Evolutionary conservation across 129 eudicot genomes (phyloP), one percentile per base, ranked within the genome.

Genomic region (Scalesia atractyloides): DNA sequence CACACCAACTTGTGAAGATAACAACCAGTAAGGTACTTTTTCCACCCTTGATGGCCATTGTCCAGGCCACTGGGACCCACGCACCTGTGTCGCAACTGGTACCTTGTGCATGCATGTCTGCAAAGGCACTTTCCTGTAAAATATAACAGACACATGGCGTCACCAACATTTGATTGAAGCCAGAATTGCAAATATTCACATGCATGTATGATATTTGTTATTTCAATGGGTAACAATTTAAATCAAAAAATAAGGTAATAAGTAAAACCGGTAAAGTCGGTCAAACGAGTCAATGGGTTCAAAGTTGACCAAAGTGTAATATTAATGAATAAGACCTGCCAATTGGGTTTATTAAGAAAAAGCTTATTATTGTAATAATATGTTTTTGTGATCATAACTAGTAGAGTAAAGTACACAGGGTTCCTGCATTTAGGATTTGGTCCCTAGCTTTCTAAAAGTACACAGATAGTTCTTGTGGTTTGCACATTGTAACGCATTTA

Each of bases 101-200:
- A 88, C 65, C 83, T 84, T 88, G 77, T 91, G 97, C 90, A 91
- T 82, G 81, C 96, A 91, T 60, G 97, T 60, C 76, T 91, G 96
- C 48, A 91, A 64, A 61, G 92, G 97, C 66, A 91, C 92, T 78
- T 82, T 86, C 97, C 97, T 91, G 37, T 15, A 76, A 60, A 47
- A 57, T 2, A 60, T 46, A 72, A 18, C 52, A 73, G 44, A 70
- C 20, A 52, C 51, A 15, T 11, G 14, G 66, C 37, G 24, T 46
- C 47, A 57, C 36, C 20, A 10, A 68, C 34, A 19, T 16, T 8
- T 73, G 53, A 72, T 15, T 64, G 30, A 63, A 37, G 66, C 36
- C 4, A 70, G n/a, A 72, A 47, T 18, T 14, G 44, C 66, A 41
- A 14, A 71, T 52, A 9, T 30, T 0, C 20, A 64, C 4, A 61